Conservation (phyloP, 2,329 filamentous ascomycete genomes). For the Corniculantispora saksenae region DNA sequence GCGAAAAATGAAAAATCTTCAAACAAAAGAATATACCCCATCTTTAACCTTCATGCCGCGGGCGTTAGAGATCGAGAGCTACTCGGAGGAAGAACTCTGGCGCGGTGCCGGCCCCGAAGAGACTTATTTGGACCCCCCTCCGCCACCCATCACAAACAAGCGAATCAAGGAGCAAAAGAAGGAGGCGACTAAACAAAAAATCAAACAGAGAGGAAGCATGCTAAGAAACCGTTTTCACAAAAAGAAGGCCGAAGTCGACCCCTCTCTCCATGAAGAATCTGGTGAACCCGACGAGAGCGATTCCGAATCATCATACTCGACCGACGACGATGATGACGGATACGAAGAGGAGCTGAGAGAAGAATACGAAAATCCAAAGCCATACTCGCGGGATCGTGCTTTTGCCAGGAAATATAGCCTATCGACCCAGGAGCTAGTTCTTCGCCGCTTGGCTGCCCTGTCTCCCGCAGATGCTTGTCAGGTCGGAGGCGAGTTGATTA, state of each 20-base stretch:
- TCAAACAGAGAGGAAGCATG: conserved; percentile 18
- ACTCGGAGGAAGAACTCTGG: conserved; percentile 31
- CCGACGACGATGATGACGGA: conserved; percentile 28
- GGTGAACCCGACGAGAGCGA: background rate
- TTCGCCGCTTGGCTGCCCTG: conserved; percentile 25
- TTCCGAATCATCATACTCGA: conserved; percentile 20
- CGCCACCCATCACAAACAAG: conserved; percentile 23
- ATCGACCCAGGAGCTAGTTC: conserved; percentile 27
- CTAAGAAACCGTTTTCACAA: background rate
- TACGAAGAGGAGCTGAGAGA: conserved; percentile 23
- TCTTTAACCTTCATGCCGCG: conserved; percentile 33
- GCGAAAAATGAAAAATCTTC: conserved; percentile 27
- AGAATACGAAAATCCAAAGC: conserved; percentile 25
- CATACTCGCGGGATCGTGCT: conserved; percentile 26
- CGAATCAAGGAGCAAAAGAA: conserved; percentile 24
- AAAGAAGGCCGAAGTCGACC: background rate
- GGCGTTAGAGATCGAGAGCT: conserved; percentile 31
- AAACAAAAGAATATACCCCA: conserved; percentile 24
- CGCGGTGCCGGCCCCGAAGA: conserved; percentile 28
- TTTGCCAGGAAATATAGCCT: conserved; percentile 31
- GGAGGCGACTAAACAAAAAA: conserved; percentile 15
- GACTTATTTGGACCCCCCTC: conserved; percentile 30
- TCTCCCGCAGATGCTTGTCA: conserved; percentile 14
- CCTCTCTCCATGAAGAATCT: conserved; percentile 17
- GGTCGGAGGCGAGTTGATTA: conserved; percentile 21